A percentile compares a stretch with the other conserved stretches of the same genome.
These are phyloP conservation scores for Hanseniaspora nectarophila DNA, from an alignment of 805 yeast genomes.

Conservation along the genomic window DNA sequence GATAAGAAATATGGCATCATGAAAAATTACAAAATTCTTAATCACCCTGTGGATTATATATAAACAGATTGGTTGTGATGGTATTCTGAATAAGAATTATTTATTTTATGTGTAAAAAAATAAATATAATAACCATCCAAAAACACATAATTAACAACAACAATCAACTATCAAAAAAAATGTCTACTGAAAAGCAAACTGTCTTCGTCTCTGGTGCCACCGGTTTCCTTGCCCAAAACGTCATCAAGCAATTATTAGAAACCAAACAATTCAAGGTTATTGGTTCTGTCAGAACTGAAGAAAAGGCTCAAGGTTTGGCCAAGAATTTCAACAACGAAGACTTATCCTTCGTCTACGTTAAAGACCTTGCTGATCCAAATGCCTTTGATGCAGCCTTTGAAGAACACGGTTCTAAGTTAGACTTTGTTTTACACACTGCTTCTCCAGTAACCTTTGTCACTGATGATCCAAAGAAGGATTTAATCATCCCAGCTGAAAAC, in stretches of 20 bases:
- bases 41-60: too few species aligned
- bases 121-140: too few species aligned
- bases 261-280: slow-evolving; percentile 31
- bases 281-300: slow-evolving; percentile 36
- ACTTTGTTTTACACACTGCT: slow-evolving; percentile 37
- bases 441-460: slow-evolving; percentile 31
- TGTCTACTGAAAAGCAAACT: slow-evolving; percentile 10
- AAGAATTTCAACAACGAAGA: slow-evolving; percentile 12
- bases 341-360: slow-evolving; percentile 25
- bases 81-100: too few species aligned
- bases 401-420: slow-evolving; percentile 30
- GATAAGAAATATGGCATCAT: too few species aligned
- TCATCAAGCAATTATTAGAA: slow-evolving; percentile 31
- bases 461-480: slow-evolving; percentile 34
- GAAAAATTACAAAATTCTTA: too few species aligned
- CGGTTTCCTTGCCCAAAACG: slow-evolving; percentile 39
- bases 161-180: background rate
- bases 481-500: slow-evolving; percentile 39
- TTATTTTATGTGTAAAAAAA: too few species aligned
- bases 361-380: slow-evolving; percentile 24
- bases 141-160: too few species aligned
- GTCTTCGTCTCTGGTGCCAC: slow-evolving; percentile 32
- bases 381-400: slow-evolving; percentile 36
- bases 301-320: slow-evolving; percentile 31
- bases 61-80: too few species aligned